Base-by-base conservation (phyloP, 768 basidiomycete genomes). In the Pleurotus tuoliensis region DNA sequence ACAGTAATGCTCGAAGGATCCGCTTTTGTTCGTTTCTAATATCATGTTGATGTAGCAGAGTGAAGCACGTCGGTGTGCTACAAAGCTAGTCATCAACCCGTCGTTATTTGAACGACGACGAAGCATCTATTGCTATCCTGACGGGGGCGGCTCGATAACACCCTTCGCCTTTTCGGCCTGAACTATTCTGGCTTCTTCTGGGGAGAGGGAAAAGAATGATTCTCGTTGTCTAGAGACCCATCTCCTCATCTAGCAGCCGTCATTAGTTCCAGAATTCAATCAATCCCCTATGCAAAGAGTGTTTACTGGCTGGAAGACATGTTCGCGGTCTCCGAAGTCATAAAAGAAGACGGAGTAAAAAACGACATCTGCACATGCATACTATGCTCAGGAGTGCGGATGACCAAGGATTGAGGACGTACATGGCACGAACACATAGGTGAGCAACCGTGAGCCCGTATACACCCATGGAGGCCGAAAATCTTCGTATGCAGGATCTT, bases 261-360 rank as follows among this genome's bases (percentile, higher is more conserved):
- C 11, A 34, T 34, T 34, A 34, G 30, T 11, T 3, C 30, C 30
- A 34, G 8, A 34, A 9, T 11, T 34, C 30, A 11, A 2, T 34
- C 30, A 11, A 2, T 11, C 7, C 30, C 4, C 11, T 8, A 11
- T 11, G 9, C 9, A 9, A 34, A 11, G 30, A 9, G 30, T 34
- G 9, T 83, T 66, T 59, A 87, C 86, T 20, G 84, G 82, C 67
- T 77, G 79, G 67, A 87, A 89, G 24, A 87, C 82, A 66, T 89
- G 86, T 20, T 89, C 87, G 47, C 75, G 72, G n/a, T 86, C 82
- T 3, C 87, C 87, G 67, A 82, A 88, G 66, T 89, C 85, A 50
- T 81, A 79, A 56, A 84, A 67, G 65, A 89, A 84, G 18, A 84
- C 71, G 2, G 77, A 77, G 59, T 88, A 89, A 3, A 82, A 39